A percentile compares a stretch with the other conserved stretches of the same genome.
These are phyloP conservation scores for Chenopodium suecicum DNA, from an alignment of 148 eudicot species.

Conservation along the genomic window DNA sequence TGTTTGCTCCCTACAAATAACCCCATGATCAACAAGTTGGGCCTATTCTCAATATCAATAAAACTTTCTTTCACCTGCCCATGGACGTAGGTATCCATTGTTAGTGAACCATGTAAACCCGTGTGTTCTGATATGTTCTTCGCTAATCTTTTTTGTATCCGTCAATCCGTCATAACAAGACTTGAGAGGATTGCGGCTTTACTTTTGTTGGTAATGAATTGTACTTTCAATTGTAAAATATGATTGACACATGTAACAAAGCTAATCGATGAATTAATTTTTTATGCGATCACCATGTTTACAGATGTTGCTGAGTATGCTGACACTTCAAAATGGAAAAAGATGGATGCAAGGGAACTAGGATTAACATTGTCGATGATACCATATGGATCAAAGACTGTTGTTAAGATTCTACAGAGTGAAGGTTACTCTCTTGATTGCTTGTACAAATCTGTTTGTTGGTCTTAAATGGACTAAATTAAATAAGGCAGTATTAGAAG, in stretches of 20 bases:
- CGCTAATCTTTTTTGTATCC: too few relatives aligned
- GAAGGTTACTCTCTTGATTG: constrained; percentile 44
- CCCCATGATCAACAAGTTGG: too few relatives aligned
- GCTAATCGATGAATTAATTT: neutral
- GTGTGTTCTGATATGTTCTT: too few relatives aligned
- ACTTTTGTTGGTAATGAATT: neutral
- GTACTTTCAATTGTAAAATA: neutral
- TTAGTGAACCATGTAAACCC: too few relatives aligned
- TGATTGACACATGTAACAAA: neutral
- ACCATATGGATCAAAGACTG: constrained; percentile 48
- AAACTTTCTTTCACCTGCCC: too few relatives aligned
- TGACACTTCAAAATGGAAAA: constrained; percentile 59
- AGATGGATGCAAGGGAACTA: constrained; percentile 59
- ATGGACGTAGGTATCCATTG: too few relatives aligned
- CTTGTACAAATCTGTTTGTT: constrained; percentile 6
- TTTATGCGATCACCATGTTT: neutral
- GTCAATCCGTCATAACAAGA: too few relatives aligned
- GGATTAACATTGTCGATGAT: constrained; percentile 52
- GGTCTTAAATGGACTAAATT: neutral
- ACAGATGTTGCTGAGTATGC: constrained; percentile 36
- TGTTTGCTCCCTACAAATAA: too few relatives aligned
- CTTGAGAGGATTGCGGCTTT: too few relatives aligned
- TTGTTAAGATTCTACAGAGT: constrained; percentile 49
- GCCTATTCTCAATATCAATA: too few relatives aligned
- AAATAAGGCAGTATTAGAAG: neutral